Base-by-base conservation (phyloP, 2,329 filamentous ascomycete species). In the Stachybotrys elegans region DNA sequence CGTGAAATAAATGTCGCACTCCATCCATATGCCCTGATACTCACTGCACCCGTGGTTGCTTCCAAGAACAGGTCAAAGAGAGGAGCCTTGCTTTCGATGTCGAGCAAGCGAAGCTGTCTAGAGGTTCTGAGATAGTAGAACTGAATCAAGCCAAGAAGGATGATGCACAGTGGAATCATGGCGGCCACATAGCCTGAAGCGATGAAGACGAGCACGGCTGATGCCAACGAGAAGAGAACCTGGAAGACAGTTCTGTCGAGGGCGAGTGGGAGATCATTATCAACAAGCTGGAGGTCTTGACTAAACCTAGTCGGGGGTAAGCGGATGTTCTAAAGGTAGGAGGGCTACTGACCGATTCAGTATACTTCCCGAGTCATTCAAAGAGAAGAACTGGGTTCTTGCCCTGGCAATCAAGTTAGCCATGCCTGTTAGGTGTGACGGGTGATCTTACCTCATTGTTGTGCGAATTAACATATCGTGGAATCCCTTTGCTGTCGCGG, bases 101-200 rank as follows among this genome's bases (percentile, higher is more conserved):
- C 58, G 5, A 62, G 51, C 1, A 62, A 46, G 17, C 60, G 56
- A 4, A 62, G 43, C 38, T 64, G 60, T 0, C 59, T 51, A 2
- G 62, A 64, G 2, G 62, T 65, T 0, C 52, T 48, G 4, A 65
- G 55, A 38, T 62, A 62, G n/a, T 54, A 57, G 17, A 52, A 53
- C 23, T 64, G 59, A 8, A 63, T 37, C 4, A 55, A n/a, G 22
- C 49, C 56, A 6, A 63, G 42, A 2, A 51, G 42, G 4, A 51
- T 8, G 3, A 58, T 17, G 3, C 46, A 48, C 4, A 70, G 44
- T 0, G 77, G 76, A n/a, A 79, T 62, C 0, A 65, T 66, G 2
- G 72, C 57, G 0, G 66, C 65, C 1, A 76, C 62, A 43, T 70
- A 70, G 40, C 43, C 12, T 29, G 46, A n/a, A 42, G 44, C 21